phyloP scores from a whole-genome alignment of 2,329 filamentous ascomycete genomes.

The Plectosphaerella cucumerina region DNA sequence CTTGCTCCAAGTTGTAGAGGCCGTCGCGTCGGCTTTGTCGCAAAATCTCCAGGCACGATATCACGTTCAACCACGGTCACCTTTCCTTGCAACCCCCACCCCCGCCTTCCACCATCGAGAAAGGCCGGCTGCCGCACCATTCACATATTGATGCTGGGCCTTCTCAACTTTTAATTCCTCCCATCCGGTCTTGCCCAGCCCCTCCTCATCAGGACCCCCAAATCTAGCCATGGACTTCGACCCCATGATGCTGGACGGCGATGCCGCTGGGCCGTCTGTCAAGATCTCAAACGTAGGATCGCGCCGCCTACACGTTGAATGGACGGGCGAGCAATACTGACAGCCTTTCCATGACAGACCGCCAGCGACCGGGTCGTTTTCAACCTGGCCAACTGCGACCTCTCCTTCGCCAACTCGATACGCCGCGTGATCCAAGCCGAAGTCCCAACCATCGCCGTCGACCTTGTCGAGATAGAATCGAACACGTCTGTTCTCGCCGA shows the following conservation, averaged over 20 bases:
- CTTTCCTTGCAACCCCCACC: neutral
- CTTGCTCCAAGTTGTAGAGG: no score
- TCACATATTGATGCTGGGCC: neutral
- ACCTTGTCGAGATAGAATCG: constrained; percentile 85
- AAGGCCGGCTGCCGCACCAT: neutral
- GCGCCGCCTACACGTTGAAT: constrained; percentile 1
- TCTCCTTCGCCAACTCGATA: constrained; percentile 88
- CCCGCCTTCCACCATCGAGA: neutral
- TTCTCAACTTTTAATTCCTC: neutral
- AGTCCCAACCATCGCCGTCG: constrained; percentile 90
- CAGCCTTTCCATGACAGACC: constrained; percentile 51
- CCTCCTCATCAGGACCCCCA: neutral
- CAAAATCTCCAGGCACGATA: neutral
- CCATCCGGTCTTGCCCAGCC: neutral
- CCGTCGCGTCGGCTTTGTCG: neutral
- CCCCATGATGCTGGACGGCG: constrained; percentile 55
- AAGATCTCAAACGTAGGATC: constrained; percentile 55
- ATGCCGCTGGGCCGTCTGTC: constrained; percentile 51
- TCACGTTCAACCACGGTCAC: neutral
- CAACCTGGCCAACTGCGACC: constrained; percentile 82
- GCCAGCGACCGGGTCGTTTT: constrained; percentile 83
- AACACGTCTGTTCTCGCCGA: constrained; percentile 97
- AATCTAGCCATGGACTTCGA: constrained; percentile 50
- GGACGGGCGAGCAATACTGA: constrained; percentile 2
- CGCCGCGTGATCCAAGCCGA: constrained; percentile 90